These are phyloP conservation scores for Vigna unguiculata DNA, from an alignment of 306 rosid genomes.

Conservation along the genomic window DNA sequence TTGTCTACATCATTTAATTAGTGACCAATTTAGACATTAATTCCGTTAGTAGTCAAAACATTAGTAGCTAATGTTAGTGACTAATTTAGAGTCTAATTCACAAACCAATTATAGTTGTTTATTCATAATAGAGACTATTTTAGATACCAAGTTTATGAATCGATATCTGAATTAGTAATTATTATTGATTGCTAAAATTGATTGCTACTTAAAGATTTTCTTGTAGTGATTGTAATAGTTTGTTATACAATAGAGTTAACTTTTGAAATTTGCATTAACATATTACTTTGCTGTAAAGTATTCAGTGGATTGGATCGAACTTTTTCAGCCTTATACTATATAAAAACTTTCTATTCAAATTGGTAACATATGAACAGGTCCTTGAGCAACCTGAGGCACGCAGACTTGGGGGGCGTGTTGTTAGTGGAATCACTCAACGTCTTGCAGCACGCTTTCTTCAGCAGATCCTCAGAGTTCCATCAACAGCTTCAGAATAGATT, in stretches of 20 bases:
- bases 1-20: too few relatives aligned
- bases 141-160: too few relatives aligned
- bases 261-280: not conserved
- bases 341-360: not conserved
- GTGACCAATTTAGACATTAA: too few relatives aligned
- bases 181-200: too few relatives aligned
- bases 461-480: slow-evolving; percentile 75
- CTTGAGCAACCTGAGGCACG: slow-evolving; percentile 94
- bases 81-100: too few relatives aligned
- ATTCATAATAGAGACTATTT: too few relatives aligned
- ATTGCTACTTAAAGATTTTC: too few relatives aligned
- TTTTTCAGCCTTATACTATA: not conserved
- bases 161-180: too few relatives aligned
- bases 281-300: too few relatives aligned
- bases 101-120: too few relatives aligned
- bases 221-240: not conserved
- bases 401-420: slow-evolving; percentile 69
- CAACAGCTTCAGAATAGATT: slow-evolving; percentile 55
- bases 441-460: slow-evolving; percentile 89
- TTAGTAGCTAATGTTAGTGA: too few relatives aligned
- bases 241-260: not conserved
- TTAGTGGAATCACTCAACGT: slow-evolving; percentile 87
- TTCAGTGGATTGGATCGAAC: slow-evolving; percentile 1
- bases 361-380: slow-evolving; percentile 53
- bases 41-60: too few relatives aligned